Percentiles rank a stretch among this genome's conserved stretches.
phyloP scores from a whole-genome alignment of 805 yeast species.

The Wickerhamomyces hampshirensis region DNA sequence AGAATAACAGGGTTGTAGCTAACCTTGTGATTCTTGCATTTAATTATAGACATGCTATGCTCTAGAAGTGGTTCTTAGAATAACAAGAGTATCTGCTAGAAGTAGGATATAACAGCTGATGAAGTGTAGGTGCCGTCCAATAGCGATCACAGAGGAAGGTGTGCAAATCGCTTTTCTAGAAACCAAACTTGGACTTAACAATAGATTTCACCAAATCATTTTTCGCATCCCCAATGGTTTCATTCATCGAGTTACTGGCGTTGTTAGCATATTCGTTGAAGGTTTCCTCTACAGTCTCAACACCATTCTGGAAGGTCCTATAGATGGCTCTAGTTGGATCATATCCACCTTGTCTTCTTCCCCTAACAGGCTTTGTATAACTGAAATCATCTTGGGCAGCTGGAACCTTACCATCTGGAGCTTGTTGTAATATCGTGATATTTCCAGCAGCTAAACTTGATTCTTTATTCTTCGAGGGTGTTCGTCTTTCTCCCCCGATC shows the following conservation, averaged over 20 bases:
- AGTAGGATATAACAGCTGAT: too few relatives aligned
- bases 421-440: slow-evolving; percentile 18
- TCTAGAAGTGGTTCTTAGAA: too few relatives aligned
- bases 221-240: slow-evolving; percentile 44
- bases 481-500: slow-evolving; percentile 73
- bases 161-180: too few relatives aligned
- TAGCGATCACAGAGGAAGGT: too few relatives aligned
- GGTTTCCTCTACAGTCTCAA: slow-evolving; percentile 49
- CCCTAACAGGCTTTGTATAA: slow-evolving; percentile 47
- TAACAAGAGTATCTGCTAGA: too few relatives aligned
- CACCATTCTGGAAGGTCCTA: slow-evolving; percentile 45
- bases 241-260: slow-evolving; percentile 49
- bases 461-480: slow-evolving; percentile 54
- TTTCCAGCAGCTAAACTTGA: slow-evolving; percentile 49
- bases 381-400: slow-evolving; percentile 22
- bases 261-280: slow-evolving; percentile 54
- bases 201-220: slow-evolving; percentile 47
- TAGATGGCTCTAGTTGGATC: slow-evolving; percentile 35
- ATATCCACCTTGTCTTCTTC: slow-evolving; percentile 31
- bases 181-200: slow-evolving; percentile 48
- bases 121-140: too few relatives aligned
- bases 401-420: slow-evolving; percentile 4
- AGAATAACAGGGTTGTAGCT: too few relatives aligned
- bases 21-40: too few relatives aligned
- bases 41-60: too few relatives aligned